Evolutionary conservation across 768 basidiomycete species (phyloP).

Genomic region (Phlebiopsis flavidoalba): DNA sequence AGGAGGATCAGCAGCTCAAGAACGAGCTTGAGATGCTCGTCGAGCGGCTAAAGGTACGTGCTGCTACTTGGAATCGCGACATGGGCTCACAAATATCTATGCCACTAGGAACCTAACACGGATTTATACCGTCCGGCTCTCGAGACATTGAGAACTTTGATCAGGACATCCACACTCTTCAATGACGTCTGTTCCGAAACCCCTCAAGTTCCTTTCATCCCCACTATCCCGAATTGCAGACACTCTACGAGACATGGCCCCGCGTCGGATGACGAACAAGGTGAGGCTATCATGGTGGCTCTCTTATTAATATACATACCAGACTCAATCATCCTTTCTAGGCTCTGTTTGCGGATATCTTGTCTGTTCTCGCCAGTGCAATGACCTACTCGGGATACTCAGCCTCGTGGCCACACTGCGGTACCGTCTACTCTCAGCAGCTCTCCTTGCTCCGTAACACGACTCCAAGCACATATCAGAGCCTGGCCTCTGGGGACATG

Average conservation of each 20-base stretch:
- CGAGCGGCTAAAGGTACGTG: constrained; percentile 80
- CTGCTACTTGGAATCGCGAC: not conserved
- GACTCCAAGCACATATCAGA: constrained; percentile 66
- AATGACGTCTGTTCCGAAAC: constrained; percentile 99
- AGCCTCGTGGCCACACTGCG: constrained; percentile 93
- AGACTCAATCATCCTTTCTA: constrained; percentile 27
- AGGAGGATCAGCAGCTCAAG: constrained; percentile 92
- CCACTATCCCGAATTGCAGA: constrained; percentile 83
- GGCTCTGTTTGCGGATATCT: constrained; percentile 94
- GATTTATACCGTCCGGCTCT: constrained; percentile 84
- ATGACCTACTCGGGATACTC: constrained; percentile 99
- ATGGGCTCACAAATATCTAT: constrained; percentile 8
- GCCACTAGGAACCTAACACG: constrained; percentile 76
- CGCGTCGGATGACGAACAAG: constrained; percentile 73
- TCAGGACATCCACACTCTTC: constrained; percentile 95
- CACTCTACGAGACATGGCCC: constrained; percentile 80
- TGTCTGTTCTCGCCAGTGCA: constrained; percentile 95
- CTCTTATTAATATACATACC: not conserved
- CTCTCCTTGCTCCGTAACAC: constrained; percentile 61
- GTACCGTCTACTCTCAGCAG: constrained; percentile 82
- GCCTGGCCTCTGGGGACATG: constrained; percentile 98
- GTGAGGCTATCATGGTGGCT: constrained; percentile 28
- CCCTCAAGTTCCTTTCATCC: constrained; percentile 96
- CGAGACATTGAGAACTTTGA: constrained; percentile 89
- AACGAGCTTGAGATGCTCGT: constrained; percentile 96